Percentiles rank a stretch among this genome's conserved stretches.
phyloP scores from a whole-genome alignment of 2,329 filamentous ascomycete genomes.

The Clarireedia monteithiana region DNA sequence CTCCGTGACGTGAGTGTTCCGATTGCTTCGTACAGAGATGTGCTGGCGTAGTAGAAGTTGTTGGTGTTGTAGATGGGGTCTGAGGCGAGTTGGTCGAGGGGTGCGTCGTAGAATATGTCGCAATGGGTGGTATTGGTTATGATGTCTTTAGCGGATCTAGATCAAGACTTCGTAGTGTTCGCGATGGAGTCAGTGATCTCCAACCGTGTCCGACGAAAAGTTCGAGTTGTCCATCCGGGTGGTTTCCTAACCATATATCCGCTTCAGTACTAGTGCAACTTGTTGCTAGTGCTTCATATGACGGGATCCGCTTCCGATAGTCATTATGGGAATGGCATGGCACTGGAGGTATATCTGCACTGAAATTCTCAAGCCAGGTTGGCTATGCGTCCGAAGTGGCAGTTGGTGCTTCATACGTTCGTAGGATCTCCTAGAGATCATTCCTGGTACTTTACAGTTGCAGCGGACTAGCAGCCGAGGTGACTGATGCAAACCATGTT shows the following conservation, averaged over 20 bases:
- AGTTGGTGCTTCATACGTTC: neutral
- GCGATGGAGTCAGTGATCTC: conserved; percentile 40
- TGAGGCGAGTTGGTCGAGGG: conserved; percentile 25
- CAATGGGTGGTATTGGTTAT: conserved; percentile 32
- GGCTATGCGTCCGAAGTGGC: neutral
- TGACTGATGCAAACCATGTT: neutral
- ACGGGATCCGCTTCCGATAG: conserved; percentile 41
- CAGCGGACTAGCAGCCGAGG: neutral
- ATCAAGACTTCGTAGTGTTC: conserved; percentile 51
- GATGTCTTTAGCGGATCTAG: conserved; percentile 45
- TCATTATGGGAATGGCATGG: conserved; percentile 43
- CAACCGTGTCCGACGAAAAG: conserved; percentile 50
- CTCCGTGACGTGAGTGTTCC: neutral
- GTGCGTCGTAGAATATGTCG: conserved; percentile 42
- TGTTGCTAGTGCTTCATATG: conserved; percentile 44
- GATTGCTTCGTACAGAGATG: conserved; percentile 9
- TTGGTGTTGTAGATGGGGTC: conserved; percentile 18
- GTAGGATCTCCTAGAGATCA: neutral
- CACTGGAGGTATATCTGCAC: neutral
- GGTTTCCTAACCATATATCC: conserved; percentile 52
- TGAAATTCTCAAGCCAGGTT: neutral
- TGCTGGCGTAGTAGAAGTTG: conserved; percentile 25
- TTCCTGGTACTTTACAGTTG: neutral
- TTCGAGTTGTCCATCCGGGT: conserved; percentile 25
- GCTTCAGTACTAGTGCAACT: conserved; percentile 52